A percentile compares a stretch with the other conserved stretches of the same genome.
These are phyloP conservation scores for Metschnikowia orientalis DNA, from an alignment of 805 yeast genomes.

Conservation along the genomic window DNA sequence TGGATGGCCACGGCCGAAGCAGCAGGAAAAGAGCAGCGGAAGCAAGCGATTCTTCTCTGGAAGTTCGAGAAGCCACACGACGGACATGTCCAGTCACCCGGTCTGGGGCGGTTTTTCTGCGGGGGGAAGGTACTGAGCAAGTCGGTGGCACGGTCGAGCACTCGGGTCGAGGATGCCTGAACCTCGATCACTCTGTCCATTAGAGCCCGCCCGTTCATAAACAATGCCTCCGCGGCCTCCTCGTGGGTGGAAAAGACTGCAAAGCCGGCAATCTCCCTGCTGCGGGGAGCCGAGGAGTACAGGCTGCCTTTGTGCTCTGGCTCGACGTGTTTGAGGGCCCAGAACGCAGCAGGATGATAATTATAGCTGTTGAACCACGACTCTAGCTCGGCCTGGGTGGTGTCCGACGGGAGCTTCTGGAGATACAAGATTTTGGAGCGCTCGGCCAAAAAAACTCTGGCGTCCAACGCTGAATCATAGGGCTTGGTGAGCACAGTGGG, in stretches of 20 bases:
- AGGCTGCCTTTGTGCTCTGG: slow-evolving; percentile 11
- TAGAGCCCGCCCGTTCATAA: slow-evolving; percentile 72
- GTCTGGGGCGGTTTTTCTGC: slow-evolving; percentile 82
- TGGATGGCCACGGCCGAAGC: slow-evolving; percentile 66
- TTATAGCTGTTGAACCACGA: slow-evolving; percentile 88
- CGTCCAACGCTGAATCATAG: slow-evolving; percentile 71
- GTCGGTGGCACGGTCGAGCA: slow-evolving; percentile 78
- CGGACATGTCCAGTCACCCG: slow-evolving; percentile 98
- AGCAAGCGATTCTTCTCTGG: slow-evolving; percentile 90
- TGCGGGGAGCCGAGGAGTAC: slow-evolving; percentile 33
- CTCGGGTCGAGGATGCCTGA: slow-evolving; percentile 76
- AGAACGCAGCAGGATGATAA: slow-evolving; percentile 80
- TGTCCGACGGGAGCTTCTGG: slow-evolving; percentile 77
- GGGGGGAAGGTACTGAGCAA: slow-evolving; percentile 81
- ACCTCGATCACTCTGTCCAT: slow-evolving; percentile 77
- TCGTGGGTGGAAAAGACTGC: slow-evolving; percentile 82
- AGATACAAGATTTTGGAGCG: slow-evolving; percentile 74
- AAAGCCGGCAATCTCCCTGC: slow-evolving; percentile 59
- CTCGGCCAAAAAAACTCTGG: slow-evolving; percentile 61
- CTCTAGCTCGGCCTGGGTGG: slow-evolving; percentile 87
- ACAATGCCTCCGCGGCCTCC: slow-evolving; percentile 74
- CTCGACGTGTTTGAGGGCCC: slow-evolving; percentile 70
- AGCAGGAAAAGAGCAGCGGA: slow-evolving; percentile 87
- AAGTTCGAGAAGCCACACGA: slow-evolving; percentile 93
- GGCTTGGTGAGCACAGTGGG: slow-evolving; percentile 63